These are phyloP conservation scores for Setaria italica DNA, from an alignment of 202 grass and related monocot genomes.

Conservation along the genomic window DNA sequence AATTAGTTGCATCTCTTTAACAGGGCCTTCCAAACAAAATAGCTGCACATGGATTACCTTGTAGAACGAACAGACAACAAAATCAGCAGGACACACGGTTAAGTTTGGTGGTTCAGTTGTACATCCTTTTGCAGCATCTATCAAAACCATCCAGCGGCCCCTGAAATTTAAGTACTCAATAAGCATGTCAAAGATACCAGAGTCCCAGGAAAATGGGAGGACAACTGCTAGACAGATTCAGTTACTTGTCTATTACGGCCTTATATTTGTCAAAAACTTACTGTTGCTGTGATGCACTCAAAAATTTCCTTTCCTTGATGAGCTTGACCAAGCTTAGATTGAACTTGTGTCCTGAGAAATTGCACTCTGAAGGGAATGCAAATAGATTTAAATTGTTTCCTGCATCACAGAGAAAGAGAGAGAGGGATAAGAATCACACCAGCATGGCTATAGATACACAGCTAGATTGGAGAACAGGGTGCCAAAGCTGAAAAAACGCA, in stretches of 20 bases:
- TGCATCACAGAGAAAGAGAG: slow-evolving; percentile 40
- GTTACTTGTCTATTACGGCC: not conserved
- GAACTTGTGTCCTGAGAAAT: slow-evolving; percentile 92
- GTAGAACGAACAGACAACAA: slow-evolving; percentile 96
- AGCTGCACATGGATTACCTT: slow-evolving; percentile 64
- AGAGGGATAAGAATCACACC: not conserved
- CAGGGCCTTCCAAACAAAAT: slow-evolving; percentile 27
- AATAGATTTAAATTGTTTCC: slow-evolving; percentile 75
- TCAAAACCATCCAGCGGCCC: slow-evolving; percentile 81
- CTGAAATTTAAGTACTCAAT: slow-evolving; percentile 52
- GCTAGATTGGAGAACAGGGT: slow-evolving; percentile 1
- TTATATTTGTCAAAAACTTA: slow-evolving; percentile 56
- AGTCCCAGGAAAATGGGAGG: slow-evolving; percentile 31
- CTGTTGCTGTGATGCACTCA: slow-evolving; percentile 45
- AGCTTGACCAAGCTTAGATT: slow-evolving; percentile 71
- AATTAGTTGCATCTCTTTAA: slow-evolving; percentile 35
- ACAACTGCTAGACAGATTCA: slow-evolving; percentile 12
- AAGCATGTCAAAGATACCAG: slow-evolving; percentile 35
- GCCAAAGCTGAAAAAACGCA: slow-evolving; percentile 1
- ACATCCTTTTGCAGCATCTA: slow-evolving; percentile 99
- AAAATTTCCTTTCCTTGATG: slow-evolving; percentile 74
- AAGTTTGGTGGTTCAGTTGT: slow-evolving; percentile 89
- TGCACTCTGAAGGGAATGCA: slow-evolving; percentile 98
- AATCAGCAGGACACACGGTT: slow-evolving; percentile 76
- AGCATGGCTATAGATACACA: slow-evolving; percentile 10